These are phyloP conservation scores for Cutaneotrichosporon curvatum DNA, from an alignment of 1,284 basidiomycete species.

Conservation along the genomic window DNA sequence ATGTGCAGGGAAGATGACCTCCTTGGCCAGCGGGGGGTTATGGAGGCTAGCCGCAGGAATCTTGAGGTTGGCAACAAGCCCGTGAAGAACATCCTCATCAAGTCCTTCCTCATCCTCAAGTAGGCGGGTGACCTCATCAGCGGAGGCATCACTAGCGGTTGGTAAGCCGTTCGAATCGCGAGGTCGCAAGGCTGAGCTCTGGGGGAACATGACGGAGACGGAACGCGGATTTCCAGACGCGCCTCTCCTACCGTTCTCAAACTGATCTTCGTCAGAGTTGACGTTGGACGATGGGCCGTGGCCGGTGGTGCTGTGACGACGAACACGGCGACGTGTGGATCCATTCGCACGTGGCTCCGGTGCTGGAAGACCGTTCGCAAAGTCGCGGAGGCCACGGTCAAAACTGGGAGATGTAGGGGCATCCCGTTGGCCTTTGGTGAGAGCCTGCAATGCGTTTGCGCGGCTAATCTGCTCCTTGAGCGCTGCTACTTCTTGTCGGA, in stretches of 20 bases:
- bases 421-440: constrained; percentile 58
- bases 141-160: constrained; percentile 75
- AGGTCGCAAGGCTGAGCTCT: constrained; percentile 55
- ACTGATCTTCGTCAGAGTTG: constrained; percentile 9
- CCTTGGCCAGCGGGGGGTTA: constrained; percentile 88
- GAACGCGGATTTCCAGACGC: constrained; percentile 74
- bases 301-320: constrained; percentile 42
- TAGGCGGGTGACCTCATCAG: constrained; percentile 89
- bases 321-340: constrained; percentile 50
- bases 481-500: constrained; percentile 85
- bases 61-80: constrained; percentile 84
- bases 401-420: constrained; percentile 65
- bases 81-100: constrained; percentile 90
- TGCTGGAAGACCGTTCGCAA: constrained; percentile 62
- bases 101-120: constrained; percentile 86
- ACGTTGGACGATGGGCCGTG: constrained; percentile 13
- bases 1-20: constrained; percentile 99
- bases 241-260: constrained; percentile 52
- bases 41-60: constrained; percentile 85
- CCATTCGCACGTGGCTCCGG: constrained; percentile 8
- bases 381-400: constrained; percentile 27
- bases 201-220: constrained; percentile 82
- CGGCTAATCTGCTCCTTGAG: constrained; percentile 93
- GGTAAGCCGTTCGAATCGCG: constrained; percentile 63
- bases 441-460: constrained; percentile 76